Evolutionary conservation across 495 filamentous ascomycete genomes (phyloP).

Genomic region (Talaromyces trachyspermus): DNA sequence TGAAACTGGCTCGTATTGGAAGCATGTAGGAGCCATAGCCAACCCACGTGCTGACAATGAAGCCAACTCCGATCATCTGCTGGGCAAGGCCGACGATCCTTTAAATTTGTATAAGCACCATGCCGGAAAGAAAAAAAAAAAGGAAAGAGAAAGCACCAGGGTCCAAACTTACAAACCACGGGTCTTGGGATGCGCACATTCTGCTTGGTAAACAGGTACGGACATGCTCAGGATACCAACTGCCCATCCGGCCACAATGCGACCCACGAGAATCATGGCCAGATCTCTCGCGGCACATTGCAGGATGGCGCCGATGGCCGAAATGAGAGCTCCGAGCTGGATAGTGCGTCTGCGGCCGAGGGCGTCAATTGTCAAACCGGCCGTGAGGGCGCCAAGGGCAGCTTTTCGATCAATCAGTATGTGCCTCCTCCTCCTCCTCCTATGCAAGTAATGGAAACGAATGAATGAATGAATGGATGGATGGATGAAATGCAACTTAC

Average conservation of each 20-base stretch:
- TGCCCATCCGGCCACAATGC: conserved; percentile 55
- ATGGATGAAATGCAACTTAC: conserved; percentile 15
- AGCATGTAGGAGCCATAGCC: conserved; percentile 45
- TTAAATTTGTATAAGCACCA: conserved; percentile 18
- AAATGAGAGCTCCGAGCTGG: conserved; percentile 47
- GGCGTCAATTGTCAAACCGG: conserved; percentile 30
- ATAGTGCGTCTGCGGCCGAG: conserved; percentile 49
- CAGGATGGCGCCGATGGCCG: conserved; percentile 47
- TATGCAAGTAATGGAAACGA: not conserved
- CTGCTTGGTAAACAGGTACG: conserved; percentile 52
- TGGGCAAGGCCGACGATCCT: conserved; percentile 49
- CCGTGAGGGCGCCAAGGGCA: conserved; percentile 28
- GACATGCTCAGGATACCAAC: conserved; percentile 52
- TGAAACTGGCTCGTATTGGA: conserved; percentile 36
- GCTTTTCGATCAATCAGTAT: conserved; percentile 13
- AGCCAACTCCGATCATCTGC: conserved; percentile 53
- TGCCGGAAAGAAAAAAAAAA: conserved; percentile 10
- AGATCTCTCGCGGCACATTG: conserved; percentile 46
- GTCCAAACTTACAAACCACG: conserved; percentile 31
- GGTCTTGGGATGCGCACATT: conserved; percentile 44
- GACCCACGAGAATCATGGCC: conserved; percentile 53
- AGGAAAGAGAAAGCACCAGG: no score
- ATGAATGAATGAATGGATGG: not conserved
- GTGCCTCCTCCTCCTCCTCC: not conserved
- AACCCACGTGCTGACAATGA: conserved; percentile 49